A percentile compares a stretch with the other conserved stretches of the same genome.
These are phyloP conservation scores for Aspergillus brunneoviolaceus DNA, from an alignment of 2,329 filamentous ascomycete species.

Conservation along the genomic window DNA sequence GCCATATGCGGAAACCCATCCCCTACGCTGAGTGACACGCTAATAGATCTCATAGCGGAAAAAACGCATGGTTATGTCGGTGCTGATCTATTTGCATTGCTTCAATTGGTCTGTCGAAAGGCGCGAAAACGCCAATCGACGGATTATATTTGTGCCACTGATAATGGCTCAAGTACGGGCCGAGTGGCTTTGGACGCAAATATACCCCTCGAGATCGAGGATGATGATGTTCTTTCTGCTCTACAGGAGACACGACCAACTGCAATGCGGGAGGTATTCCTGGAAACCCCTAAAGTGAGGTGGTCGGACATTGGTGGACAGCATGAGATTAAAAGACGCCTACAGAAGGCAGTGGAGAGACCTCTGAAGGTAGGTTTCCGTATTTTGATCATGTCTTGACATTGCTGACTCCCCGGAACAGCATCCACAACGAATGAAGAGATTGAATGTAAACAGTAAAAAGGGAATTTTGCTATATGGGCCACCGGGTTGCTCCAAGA, in stretches of 20 bases:
- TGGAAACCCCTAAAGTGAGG: slow-evolving; percentile 80
- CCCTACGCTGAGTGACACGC: slow-evolving; percentile 51
- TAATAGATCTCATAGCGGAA: slow-evolving; percentile 63
- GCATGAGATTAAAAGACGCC: slow-evolving; percentile 68
- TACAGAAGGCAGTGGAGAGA: slow-evolving; percentile 59
- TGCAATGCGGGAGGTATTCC: slow-evolving; percentile 83
- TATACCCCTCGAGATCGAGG: slow-evolving; percentile 32
- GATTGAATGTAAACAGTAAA: slow-evolving; percentile 58
- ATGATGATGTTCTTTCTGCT: slow-evolving; percentile 49
- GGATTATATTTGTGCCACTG: not conserved
- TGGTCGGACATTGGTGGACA: slow-evolving; percentile 91
- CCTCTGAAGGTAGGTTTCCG: slow-evolving; percentile 51
- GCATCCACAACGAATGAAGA: slow-evolving; percentile 52
- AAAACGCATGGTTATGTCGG: slow-evolving; percentile 86
- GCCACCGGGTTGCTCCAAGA: slow-evolving; percentile 92
- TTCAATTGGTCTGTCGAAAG: slow-evolving; percentile 53
- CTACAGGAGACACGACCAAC: slow-evolving; percentile 71
- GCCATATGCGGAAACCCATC: slow-evolving; percentile 52
- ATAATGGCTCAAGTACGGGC: not conserved
- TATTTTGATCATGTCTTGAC: not conserved
- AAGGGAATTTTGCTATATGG: slow-evolving; percentile 89
- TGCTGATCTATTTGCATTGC: slow-evolving; percentile 68
- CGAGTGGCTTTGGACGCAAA: slow-evolving; percentile 16
- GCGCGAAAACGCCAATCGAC: slow-evolving; percentile 35
- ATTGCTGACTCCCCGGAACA: slow-evolving; percentile 24